Evolutionary conservation across 345 rosid genomes (phyloP).

Genomic region (Aquilaria yunnanensis): DNA sequence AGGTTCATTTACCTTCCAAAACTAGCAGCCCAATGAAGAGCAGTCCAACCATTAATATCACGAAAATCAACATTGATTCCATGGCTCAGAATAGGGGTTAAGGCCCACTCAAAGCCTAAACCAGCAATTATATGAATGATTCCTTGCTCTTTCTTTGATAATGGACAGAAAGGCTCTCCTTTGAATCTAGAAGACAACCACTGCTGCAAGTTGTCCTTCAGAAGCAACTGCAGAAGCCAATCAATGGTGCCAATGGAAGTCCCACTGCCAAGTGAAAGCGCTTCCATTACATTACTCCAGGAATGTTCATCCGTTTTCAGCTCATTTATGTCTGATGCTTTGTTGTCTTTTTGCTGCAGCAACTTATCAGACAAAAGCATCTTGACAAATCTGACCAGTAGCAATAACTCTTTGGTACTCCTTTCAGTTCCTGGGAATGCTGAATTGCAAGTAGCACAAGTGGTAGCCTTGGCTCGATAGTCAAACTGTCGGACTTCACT

Average conservation of each 20-base stretch:
- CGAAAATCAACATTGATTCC: slow-evolving; percentile 45
- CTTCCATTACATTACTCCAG: slow-evolving; percentile 39
- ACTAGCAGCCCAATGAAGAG: slow-evolving; percentile 65
- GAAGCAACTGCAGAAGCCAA: slow-evolving; percentile 51
- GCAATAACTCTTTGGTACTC: slow-evolving; percentile 47
- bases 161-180: slow-evolving; percentile 22
- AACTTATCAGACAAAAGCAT: slow-evolving; percentile 49
- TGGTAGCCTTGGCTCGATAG: slow-evolving; percentile 36
- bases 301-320: slow-evolving; percentile 34
- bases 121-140: slow-evolving; percentile 53
- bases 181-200: slow-evolving; percentile 38
- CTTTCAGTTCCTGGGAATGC: slow-evolving; percentile 23
- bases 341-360: slow-evolving; percentile 24
- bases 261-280: slow-evolving; percentile 35
- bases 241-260: slow-evolving; percentile 30
- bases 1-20: slow-evolving; percentile 44
- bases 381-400: slow-evolving; percentile 64
- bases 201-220: slow-evolving; percentile 46
- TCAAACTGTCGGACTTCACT: slow-evolving; percentile 64
- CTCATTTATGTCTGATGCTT: not conserved
- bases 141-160: slow-evolving; percentile 58
- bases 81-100: slow-evolving; percentile 38
- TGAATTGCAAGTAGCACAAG: slow-evolving; percentile 23
- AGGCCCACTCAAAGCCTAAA: slow-evolving; percentile 59
- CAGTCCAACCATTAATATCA: slow-evolving; percentile 58